Evolutionary conservation across 192 early-diverging fungal species (phyloP).

Genomic region (Dissophora globulifera): DNA sequence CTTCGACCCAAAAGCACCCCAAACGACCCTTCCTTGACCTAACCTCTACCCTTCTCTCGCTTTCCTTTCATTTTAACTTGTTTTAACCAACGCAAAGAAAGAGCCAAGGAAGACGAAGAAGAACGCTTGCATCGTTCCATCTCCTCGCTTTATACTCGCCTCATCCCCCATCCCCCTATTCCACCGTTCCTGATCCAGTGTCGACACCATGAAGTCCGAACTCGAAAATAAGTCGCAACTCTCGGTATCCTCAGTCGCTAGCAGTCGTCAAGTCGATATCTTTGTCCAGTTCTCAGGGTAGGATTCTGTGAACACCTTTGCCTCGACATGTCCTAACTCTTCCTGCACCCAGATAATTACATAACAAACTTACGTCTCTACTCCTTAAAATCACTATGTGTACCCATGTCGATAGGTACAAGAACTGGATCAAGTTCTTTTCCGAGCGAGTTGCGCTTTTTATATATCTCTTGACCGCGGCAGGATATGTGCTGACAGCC

Average conservation of each 20-base stretch:
- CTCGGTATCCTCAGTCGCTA: constrained; percentile 14
- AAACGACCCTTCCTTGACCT: too few relatives aligned
- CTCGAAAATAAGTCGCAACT: constrained; percentile 21
- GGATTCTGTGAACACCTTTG: too few relatives aligned
- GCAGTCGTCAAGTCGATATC: constrained; percentile 44
- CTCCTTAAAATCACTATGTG: too few relatives aligned
- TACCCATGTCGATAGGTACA: constrained; percentile 13
- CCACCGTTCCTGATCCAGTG: not conserved
- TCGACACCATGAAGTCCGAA: constrained; percentile 29
- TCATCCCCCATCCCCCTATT: not conserved
- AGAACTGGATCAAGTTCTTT: constrained; percentile 49
- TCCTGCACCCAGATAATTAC: too few relatives aligned
- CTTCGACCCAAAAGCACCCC: too few relatives aligned
- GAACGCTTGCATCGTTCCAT: not conserved
- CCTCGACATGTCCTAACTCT: too few relatives aligned
- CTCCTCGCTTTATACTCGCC: not conserved
- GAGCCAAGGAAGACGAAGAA: too few relatives aligned
- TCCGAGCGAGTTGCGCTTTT: constrained; percentile 36
- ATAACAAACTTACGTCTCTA: too few relatives aligned
- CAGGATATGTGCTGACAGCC: constrained; percentile 46
- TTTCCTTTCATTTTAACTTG: too few relatives aligned
- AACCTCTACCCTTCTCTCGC: too few relatives aligned
- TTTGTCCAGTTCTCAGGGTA: constrained; percentile 53
- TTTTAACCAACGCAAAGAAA: too few relatives aligned
- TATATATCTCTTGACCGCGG: constrained; percentile 45